Evolutionary conservation across 2,329 filamentous ascomycete genomes (phyloP).

Genomic region (Cordyceps javanica): DNA sequence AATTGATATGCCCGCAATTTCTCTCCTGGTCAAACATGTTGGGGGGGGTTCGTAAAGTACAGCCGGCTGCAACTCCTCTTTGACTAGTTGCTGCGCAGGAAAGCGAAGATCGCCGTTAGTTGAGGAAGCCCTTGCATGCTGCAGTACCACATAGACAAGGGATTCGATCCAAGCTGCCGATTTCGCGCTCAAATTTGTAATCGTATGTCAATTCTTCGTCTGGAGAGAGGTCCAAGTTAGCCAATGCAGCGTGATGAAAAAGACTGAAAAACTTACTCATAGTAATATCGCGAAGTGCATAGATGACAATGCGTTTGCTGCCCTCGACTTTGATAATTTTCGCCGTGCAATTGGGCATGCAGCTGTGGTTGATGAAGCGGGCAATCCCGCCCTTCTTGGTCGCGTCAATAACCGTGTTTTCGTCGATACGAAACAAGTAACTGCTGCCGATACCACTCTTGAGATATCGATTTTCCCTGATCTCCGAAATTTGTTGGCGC

Average conservation of each 20-base stretch:
- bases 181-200: conserved; percentile 99
- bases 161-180: conserved; percentile 89
- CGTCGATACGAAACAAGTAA: conserved; percentile 96
- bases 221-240: conserved; percentile 35
- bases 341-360: conserved; percentile 95
- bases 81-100: background rate
- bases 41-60: background rate
- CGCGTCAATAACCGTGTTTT: conserved; percentile 94
- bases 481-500: conserved; percentile 92
- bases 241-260: background rate
- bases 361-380: conserved; percentile 97
- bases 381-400: conserved; percentile 98
- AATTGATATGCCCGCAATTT: background rate
- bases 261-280: conserved; percentile 62
- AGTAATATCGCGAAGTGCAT: conserved; percentile 89
- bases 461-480: conserved; percentile 85
- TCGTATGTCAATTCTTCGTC: conserved; percentile 99
- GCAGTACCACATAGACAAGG: conserved; percentile 94
- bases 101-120: conserved; percentile 47
- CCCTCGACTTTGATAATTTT: conserved; percentile 99
- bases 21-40: background rate
- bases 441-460: conserved; percentile 96
- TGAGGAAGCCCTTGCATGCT: conserved; percentile 97
- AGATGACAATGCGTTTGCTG: conserved; percentile 97
- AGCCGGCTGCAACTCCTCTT: background rate